Conservation (phyloP, 2,329 filamentous ascomycete genomes). For the Cordyceps cateniannulata region DNA sequence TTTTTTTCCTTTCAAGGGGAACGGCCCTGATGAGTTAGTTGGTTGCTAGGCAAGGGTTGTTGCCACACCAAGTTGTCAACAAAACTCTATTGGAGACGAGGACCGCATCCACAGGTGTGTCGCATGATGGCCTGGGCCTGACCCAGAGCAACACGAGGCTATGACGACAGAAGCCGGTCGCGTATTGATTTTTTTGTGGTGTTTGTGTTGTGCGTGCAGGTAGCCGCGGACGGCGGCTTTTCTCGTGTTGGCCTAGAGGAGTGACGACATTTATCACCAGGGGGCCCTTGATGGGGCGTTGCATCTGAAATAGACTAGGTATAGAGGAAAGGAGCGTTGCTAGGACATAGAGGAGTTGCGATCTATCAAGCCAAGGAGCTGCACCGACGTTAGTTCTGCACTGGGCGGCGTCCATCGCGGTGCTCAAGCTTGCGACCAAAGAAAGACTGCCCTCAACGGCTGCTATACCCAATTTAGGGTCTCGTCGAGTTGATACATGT, state of each 20-base stretch:
- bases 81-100: background rate
- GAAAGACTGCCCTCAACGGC: too few species aligned
- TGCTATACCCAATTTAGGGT: too few species aligned
- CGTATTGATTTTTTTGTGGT: background rate
- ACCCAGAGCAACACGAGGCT: background rate
- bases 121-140: background rate
- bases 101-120: background rate
- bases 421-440: too few species aligned
- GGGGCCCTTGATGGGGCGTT: background rate
- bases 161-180: background rate
- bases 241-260: constrained; percentile 2
- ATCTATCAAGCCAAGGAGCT: too few species aligned
- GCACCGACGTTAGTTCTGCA: too few species aligned
- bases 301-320: background rate
- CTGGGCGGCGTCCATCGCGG: too few species aligned
- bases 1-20: too few species aligned
- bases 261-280: background rate
- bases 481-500: too few species aligned
- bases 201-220: background rate
- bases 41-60: too few species aligned
- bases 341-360: too few species aligned
- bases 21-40: too few species aligned
- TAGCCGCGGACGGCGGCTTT: background rate
- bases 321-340: too few species aligned
- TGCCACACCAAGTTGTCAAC: background rate